phyloP scores from a whole-genome alignment of 2,329 filamentous ascomycete genomes.

The Metarhizium brunneum region DNA sequence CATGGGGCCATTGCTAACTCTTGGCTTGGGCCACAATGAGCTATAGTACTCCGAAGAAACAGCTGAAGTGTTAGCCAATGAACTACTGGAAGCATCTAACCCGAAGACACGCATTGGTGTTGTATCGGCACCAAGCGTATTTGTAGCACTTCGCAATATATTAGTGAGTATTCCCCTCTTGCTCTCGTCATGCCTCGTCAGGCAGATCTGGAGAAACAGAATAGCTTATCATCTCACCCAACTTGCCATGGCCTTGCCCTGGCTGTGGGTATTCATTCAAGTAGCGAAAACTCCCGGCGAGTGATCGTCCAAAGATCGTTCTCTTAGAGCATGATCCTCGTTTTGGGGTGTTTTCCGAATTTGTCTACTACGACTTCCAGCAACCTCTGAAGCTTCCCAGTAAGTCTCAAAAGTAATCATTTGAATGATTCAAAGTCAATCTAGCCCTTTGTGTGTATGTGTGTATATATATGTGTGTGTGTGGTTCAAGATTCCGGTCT shows the following conservation, averaged over 20 bases:
- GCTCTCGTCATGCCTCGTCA: neutral
- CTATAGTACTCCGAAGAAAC: slow-evolving; percentile 64
- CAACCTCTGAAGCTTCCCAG: slow-evolving; percentile 56
- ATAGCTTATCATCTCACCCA: neutral
- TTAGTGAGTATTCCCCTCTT: slow-evolving; percentile 35
- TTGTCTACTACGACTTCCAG: slow-evolving; percentile 65
- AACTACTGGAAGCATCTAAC: slow-evolving; percentile 54
- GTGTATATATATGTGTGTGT: neutral
- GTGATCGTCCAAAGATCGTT: slow-evolving; percentile 43
- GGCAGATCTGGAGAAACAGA: neutral
- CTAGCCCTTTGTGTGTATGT: neutral
- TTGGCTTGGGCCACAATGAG: neutral
- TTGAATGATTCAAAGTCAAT: neutral
- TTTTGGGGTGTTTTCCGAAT: slow-evolving; percentile 66
- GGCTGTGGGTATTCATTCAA: neutral
- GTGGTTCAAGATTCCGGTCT: neutral
- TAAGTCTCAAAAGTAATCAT: slow-evolving; percentile 16
- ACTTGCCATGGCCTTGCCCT: neutral
- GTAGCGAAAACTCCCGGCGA: slow-evolving; percentile 12
- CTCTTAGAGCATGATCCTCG: slow-evolving; percentile 68
- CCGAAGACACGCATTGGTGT: slow-evolving; percentile 53
- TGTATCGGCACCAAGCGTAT: slow-evolving; percentile 67
- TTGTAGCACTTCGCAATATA: slow-evolving; percentile 66
- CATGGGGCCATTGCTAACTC: neutral
- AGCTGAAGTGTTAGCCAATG: slow-evolving; percentile 50